Percentiles rank a stretch among this genome's conserved stretches.
Conservation (phyloP, 257 asterid species). For the Thymus quinquecostatus region DNA sequence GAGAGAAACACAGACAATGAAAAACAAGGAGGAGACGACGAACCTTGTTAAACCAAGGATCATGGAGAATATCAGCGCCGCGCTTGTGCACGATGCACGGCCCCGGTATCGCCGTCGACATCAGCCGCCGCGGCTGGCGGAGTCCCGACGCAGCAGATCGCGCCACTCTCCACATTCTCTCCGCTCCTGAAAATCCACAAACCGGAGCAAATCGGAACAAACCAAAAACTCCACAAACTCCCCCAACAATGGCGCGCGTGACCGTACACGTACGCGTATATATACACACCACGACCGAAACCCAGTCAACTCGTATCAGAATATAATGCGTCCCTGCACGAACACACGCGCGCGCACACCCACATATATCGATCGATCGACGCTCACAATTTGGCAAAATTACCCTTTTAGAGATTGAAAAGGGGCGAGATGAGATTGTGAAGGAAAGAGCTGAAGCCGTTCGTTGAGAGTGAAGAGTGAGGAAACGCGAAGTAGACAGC, state of each 20-base stretch:
- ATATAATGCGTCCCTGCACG: not conserved
- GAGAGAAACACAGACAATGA: not conserved
- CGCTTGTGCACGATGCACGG: slow-evolving; percentile 95
- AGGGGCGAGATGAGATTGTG: not conserved
- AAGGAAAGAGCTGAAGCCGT: slow-evolving; percentile 33
- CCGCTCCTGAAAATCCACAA: slow-evolving; percentile 34
- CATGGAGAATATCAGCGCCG: slow-evolving; percentile 97
- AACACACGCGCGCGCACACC: not conserved
- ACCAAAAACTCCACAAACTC: not conserved
- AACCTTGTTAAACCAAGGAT: slow-evolving; percentile 99
- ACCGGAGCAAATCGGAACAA: slow-evolving; percentile 22
- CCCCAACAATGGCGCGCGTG: slow-evolving; percentile 26
- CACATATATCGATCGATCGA: not conserved
- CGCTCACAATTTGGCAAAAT: not conserved
- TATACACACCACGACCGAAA: not conserved
- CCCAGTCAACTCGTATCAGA: slow-evolving; percentile 27
- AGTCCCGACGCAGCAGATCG: slow-evolving; percentile 78
- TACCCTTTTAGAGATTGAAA: slow-evolving; percentile 29
- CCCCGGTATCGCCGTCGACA: slow-evolving; percentile 84
- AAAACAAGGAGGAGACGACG: not conserved
- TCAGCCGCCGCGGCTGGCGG: slow-evolving; percentile 63
- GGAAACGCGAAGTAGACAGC: slow-evolving; percentile 35
- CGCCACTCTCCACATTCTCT: slow-evolving; percentile 73
- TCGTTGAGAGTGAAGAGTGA: slow-evolving; percentile 28
- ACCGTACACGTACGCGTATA: not conserved